Conservation (phyloP, 805 yeast species). For the Tetrapisispora pingtungensis region DNA sequence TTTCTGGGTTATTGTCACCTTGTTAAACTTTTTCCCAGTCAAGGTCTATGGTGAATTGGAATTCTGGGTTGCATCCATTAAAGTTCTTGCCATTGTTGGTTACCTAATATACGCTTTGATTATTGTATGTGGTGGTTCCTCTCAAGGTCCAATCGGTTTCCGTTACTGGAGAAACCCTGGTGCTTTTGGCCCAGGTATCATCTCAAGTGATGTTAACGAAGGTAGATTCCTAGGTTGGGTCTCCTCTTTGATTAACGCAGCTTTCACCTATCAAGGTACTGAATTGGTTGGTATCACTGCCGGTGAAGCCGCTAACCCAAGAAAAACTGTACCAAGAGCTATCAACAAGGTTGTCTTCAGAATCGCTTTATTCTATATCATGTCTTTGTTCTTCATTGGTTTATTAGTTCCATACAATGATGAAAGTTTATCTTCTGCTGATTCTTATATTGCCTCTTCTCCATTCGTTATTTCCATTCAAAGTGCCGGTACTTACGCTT, state of each 20-base stretch:
- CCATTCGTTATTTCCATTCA: slow-evolving; percentile 60
- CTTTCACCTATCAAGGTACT: slow-evolving; percentile 52
- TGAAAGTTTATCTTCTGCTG: slow-evolving; percentile 31
- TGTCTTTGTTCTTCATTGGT: slow-evolving; percentile 54
- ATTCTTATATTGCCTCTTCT: slow-evolving; percentile 41
- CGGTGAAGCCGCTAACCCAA: slow-evolving; percentile 55
- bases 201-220: slow-evolving; percentile 32
- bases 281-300: slow-evolving; percentile 50
- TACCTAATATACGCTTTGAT: slow-evolving; percentile 43
- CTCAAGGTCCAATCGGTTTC: slow-evolving; percentile 50
- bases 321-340: slow-evolving; percentile 60
- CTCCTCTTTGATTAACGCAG: slow-evolving; percentile 42
- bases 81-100: slow-evolving; percentile 46
- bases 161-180: slow-evolving; percentile 61
- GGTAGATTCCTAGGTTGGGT: slow-evolving; percentile 47
- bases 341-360: slow-evolving; percentile 56
- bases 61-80: slow-evolving; percentile 46
- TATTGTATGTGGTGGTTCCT: slow-evolving; percentile 49
- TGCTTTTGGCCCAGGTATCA: slow-evolving; percentile 53
- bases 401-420: slow-evolving; percentile 55
- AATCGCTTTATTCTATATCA: slow-evolving; percentile 50
- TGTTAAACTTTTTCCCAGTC: slow-evolving; percentile 43
- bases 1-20: slow-evolving; percentile 38
- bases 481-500: slow-evolving; percentile 54
- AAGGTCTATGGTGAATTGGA: slow-evolving; percentile 47